Conservation (phyloP, 176 grass and related monocot species). For the Melocanna baccifera region DNA sequence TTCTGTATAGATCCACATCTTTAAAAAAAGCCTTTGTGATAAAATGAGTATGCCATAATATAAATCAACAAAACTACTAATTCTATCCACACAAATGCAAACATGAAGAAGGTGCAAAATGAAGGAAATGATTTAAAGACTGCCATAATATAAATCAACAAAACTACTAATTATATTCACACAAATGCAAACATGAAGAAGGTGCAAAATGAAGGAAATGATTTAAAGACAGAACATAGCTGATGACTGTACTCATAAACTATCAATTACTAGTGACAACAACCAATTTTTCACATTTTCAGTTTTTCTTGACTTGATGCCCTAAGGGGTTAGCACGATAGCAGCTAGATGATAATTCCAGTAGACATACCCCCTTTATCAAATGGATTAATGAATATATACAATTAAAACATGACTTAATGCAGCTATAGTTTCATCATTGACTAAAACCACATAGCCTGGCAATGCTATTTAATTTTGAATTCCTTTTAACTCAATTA, state of each 20-base stretch:
- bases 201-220: not conserved
- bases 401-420: not conserved
- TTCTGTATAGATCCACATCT: slow-evolving; percentile 20
- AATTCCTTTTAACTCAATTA: not conserved
- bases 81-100: not conserved
- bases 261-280: not conserved
- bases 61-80: slow-evolving; percentile 1
- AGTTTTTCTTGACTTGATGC: not conserved
- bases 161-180: not conserved
- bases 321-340: not conserved
- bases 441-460: not conserved
- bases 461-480: not conserved
- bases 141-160: not conserved
- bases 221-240: not conserved
- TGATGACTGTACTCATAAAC: not conserved
- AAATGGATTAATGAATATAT: not conserved
- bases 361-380: not conserved
- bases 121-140: not conserved
- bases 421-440: not conserved
- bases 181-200: not conserved
- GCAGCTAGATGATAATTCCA: slow-evolving; percentile 11
- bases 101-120: not conserved
- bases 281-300: not conserved
- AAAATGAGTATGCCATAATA: not conserved
- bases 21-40: slow-evolving; percentile 1